phyloP scores from a whole-genome alignment of 768 basidiomycete species.

The Termitomyces eurrhizus region DNA sequence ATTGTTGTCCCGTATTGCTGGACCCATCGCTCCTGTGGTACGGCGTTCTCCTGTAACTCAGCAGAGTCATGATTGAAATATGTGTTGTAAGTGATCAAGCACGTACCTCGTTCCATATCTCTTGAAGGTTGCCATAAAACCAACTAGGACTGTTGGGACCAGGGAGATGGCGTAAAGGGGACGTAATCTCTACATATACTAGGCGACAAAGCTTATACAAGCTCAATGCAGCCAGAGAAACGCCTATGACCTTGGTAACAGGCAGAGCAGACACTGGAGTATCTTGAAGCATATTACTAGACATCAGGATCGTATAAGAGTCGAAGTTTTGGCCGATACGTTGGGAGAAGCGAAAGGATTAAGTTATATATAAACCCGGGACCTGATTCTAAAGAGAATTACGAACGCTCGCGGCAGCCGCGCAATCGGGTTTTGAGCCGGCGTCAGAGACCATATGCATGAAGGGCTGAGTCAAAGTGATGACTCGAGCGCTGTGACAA shows the following conservation, averaged over 20 bases:
- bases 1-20: conserved; percentile 13
- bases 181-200: conserved; percentile 30
- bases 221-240: conserved; percentile 22
- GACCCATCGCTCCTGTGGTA: conserved; percentile 14
- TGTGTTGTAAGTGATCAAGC: not conserved
- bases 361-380: not conserved
- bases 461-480: not conserved
- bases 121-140: conserved; percentile 45
- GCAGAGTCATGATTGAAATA: not conserved
- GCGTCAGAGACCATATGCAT: too few relatives aligned
- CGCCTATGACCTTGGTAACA: conserved; percentile 11
- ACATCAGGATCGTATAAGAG: not conserved
- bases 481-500: not conserved
- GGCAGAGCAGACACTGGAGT: not conserved
- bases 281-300: not conserved
- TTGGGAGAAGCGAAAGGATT: not conserved
- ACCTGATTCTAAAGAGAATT: not conserved
- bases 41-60: conserved; percentile 28
- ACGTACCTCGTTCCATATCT: conserved; percentile 7
- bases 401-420: not conserved
- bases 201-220: conserved; percentile 29
- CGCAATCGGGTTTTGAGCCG: not conserved
- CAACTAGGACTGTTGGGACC: conserved; percentile 44
- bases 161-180: conserved; percentile 43
- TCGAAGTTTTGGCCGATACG: not conserved